Base-by-base conservation (phyloP, 208 protist genomes). In the Leishmania guyanensis region DNA sequence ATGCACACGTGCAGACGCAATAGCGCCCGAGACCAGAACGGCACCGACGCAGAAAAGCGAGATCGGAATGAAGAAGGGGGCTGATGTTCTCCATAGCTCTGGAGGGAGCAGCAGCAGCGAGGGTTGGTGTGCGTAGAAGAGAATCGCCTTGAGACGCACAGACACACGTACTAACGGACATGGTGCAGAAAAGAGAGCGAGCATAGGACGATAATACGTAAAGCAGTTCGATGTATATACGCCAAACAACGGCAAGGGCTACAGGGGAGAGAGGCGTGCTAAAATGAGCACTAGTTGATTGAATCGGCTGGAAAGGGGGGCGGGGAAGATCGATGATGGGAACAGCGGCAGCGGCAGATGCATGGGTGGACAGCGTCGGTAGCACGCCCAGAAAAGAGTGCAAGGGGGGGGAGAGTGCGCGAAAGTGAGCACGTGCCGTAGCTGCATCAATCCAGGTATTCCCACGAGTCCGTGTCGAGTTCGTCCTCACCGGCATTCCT, bases 381-480 rank as follows among this genome's bases (percentile, higher is more conserved):
- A 16, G 36, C 39, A n/a, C 22, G 36, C 48, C 39, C 0, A 46
- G 39, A 71, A 48, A 29, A 50, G 5, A 48, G 20, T 8, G 39
- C 6, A 22, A 26, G 39, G 17, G 39, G 8, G 43, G 69, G n/a
- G 69, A 26, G 17, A 43, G 26, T 5, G 3, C 22, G 48, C 70
- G 48, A 71, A 71, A 20, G 65, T n/a, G 65, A 12, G 65, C n/a
- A 39, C 48, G 50, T 22, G 51, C 3, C 66, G n/a, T 17, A 22
- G 33, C 54, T 53, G 43, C 36, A 43, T 80, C 71, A 86, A 29
- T 86, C 82, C 17, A 86, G 56, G 48, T 82, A 86, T 50, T 86
- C 82, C 82, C 82, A 86, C 65, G 82, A 86, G n/a, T 86, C 82
- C 20, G 78, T 82, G 56, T 86, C 78, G 16, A 54, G 16, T 6